A percentile compares a stretch with the other conserved stretches of the same genome.
These are phyloP conservation scores for Mucor velutinosus DNA, from an alignment of 371 early-diverging fungal species.

Conservation along the genomic window DNA sequence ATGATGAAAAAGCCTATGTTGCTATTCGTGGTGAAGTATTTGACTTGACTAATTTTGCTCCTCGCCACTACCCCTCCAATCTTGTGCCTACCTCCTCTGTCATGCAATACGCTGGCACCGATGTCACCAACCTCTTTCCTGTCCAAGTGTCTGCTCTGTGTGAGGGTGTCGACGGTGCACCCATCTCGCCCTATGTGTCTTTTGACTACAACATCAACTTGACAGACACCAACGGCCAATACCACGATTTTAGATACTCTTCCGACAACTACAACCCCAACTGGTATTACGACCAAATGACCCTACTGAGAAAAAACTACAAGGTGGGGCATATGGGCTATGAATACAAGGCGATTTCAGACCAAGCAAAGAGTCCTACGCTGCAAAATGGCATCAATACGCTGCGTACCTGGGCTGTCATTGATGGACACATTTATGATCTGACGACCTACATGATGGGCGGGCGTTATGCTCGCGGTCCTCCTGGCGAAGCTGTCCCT, in stretches of 20 bases:
- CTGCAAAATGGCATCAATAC: slow-evolving; percentile 33
- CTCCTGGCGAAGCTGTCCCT: slow-evolving; percentile 40
- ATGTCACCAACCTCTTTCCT: slow-evolving; percentile 72
- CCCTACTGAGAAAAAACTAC: slow-evolving; percentile 40
- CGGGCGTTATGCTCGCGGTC: slow-evolving; percentile 37
- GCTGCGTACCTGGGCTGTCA: slow-evolving; percentile 55
- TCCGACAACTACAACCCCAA: slow-evolving; percentile 38
- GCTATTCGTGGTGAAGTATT: slow-evolving; percentile 78
- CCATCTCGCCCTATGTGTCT: slow-evolving; percentile 33
- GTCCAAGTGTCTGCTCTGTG: slow-evolving; percentile 69
- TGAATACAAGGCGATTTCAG: slow-evolving; percentile 34
- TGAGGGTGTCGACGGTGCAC: slow-evolving; percentile 25
- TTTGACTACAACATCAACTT: slow-evolving; percentile 41
- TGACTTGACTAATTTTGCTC: slow-evolving; percentile 65
- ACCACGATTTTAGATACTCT: slow-evolving; percentile 50
- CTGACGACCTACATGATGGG: slow-evolving; percentile 61
- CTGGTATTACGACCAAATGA: slow-evolving; percentile 54
- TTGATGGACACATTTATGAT: slow-evolving; percentile 66
- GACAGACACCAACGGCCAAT: slow-evolving; percentile 45
- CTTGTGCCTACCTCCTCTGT: slow-evolving; percentile 55
- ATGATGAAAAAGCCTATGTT: slow-evolving; percentile 50
- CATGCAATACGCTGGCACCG: slow-evolving; percentile 66
- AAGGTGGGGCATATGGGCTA: slow-evolving; percentile 48
- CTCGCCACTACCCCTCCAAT: slow-evolving; percentile 55
- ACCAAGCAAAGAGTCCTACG: slow-evolving; percentile 32